Base-by-base conservation (phyloP, 768 basidiomycete genomes). In the Russula sp. region DNA sequence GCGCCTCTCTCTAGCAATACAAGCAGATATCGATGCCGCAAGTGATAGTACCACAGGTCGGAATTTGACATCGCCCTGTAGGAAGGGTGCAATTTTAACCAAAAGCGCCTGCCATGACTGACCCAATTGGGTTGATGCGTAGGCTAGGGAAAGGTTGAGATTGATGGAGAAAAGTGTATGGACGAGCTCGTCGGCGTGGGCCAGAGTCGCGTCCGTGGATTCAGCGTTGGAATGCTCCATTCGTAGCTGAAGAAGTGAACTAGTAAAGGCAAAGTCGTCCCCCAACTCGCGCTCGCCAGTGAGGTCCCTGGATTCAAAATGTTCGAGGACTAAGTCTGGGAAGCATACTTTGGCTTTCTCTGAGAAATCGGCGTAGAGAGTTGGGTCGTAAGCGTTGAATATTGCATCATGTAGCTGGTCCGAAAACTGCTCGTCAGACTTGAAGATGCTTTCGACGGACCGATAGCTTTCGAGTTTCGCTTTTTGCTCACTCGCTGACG, bases 61-160 rank as follows among this genome's bases (percentile, higher is more conserved):
- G 13, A 88, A 78, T 13, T 76, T 70, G n/a, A 72, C 68, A 61
- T 89, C 84, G 1, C 81, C 82, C 32, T 88, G 80, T 31, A 91
- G 73, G 72, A 85, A 87, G 0, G 85, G 82, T 10, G 83, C 75
- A 3, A 83, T 76, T 69, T 85, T 83, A 47, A 83, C 81, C 48
- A 94, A 77, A 49, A 96, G 73, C 50, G 79, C 78, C 55, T 86
- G 84, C 91, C 91, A 96, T 4, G 92, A 82, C 61, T 89, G 84
- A 0, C 88, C 82, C 50, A 93, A 78, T 2, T 84, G 76, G 2
- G 82, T 83, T 72, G 95, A 90, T 0, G 89, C 80, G 68, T 96
- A 88, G 22, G 89, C 78, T 44, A 97, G 76, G 1, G 93, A 94
- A 53, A 94, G 80, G 71, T 95, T 94, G 67, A 94, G 80, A 73